Evolutionary conservation across 1,284 basidiomycete species (phyloP).

Genomic region (Cutaneotrichosporon curvatum): DNA sequence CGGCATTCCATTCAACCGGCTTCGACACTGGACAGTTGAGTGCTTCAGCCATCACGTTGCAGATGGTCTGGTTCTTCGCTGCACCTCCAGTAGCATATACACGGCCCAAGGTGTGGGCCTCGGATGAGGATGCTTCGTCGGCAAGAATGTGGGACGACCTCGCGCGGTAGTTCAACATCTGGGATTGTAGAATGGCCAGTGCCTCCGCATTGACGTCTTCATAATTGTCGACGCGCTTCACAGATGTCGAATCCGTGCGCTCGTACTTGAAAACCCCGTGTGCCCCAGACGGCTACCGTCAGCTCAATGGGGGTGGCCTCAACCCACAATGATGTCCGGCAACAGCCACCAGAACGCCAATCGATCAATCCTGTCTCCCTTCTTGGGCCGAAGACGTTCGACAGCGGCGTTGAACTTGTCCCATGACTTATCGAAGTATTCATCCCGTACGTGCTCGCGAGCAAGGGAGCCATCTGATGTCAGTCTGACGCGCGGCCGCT

Average conservation of each 20-base stretch:
- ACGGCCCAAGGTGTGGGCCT: conserved; percentile 51
- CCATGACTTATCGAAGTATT: conserved; percentile 61
- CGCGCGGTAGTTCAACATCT: conserved; percentile 55
- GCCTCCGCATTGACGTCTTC: conserved; percentile 54
- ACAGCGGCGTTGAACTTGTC: conserved; percentile 63
- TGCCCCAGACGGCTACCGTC: conserved; percentile 29
- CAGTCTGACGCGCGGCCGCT: conserved; percentile 47
- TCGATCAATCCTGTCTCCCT: conserved; percentile 47
- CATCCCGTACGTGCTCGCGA: conserved; percentile 70
- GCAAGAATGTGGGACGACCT: conserved; percentile 53
- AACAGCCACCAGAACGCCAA: conserved; percentile 48
- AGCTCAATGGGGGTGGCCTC: conserved; percentile 61
- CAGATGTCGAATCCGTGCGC: conserved; percentile 15
- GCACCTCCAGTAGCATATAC: conserved; percentile 76
- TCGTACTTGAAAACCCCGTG: conserved; percentile 35
- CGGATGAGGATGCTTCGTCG: conserved; percentile 51
- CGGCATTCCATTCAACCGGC: conserved; percentile 28
- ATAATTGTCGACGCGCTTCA: conserved; percentile 29
- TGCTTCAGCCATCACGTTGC: conserved; percentile 69
- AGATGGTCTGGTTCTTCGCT: conserved; percentile 65
- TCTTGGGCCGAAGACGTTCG: conserved; percentile 29
- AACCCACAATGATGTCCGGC: conserved; percentile 55
- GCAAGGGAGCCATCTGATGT: conserved; percentile 71
- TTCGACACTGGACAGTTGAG: conserved; percentile 62
- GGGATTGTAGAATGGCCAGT: conserved; percentile 77